Evolutionary conservation across 352 stramenopile species (phyloP).

Genomic region (Globisporangium iwayamae): DNA sequence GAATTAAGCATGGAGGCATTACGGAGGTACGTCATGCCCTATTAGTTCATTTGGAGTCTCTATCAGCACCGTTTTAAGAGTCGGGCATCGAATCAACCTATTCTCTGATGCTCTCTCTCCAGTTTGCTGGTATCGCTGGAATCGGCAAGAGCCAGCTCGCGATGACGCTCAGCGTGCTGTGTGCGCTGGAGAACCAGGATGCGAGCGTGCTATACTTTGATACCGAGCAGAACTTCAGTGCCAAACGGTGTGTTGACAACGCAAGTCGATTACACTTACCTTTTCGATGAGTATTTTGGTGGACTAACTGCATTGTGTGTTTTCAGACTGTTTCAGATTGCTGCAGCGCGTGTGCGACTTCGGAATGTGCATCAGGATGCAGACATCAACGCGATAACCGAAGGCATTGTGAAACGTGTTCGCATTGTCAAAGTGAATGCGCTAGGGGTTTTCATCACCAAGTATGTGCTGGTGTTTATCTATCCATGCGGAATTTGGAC

Average conservation of each 20-base stretch:
- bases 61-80: neutral
- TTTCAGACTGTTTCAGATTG: constrained; percentile 48
- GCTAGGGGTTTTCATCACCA: constrained; percentile 35
- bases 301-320: neutral
- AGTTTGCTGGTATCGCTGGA: constrained; percentile 67
- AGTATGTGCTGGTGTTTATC: constrained; percentile 23
- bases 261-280: neutral
- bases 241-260: constrained; percentile 37
- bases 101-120: constrained; percentile 1
- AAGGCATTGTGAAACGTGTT: constrained; percentile 38
- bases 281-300: neutral
- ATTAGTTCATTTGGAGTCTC: neutral
- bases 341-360: constrained; percentile 26
- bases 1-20: constrained; percentile 48
- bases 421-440: constrained; percentile 38
- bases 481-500: neutral
- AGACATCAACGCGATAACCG: constrained; percentile 20
- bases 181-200: constrained; percentile 58
- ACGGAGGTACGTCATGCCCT: constrained; percentile 32
- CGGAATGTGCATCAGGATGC: constrained; percentile 13
- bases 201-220: constrained; percentile 66
- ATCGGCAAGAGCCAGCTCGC: constrained; percentile 76
- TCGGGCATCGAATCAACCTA: neutral
- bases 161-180: constrained; percentile 74
- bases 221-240: constrained; percentile 68